A percentile compares a stretch with the other conserved stretches of the same genome.
Conservation (phyloP, 73 alveolate species). For the Breviolum minutum region DNA sequence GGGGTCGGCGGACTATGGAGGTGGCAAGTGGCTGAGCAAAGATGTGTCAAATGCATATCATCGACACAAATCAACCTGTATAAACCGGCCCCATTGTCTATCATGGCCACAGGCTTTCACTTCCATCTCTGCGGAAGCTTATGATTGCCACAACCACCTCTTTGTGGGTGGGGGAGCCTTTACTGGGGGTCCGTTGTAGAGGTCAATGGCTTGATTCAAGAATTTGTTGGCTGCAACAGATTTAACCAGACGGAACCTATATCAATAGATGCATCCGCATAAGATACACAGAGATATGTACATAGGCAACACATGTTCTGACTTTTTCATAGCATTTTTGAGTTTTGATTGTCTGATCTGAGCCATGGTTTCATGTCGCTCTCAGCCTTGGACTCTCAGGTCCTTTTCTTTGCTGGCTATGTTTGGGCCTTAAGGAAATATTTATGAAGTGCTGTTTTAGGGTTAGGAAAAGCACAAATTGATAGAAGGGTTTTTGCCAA, state of each 20-base stretch:
- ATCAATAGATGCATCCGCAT: no score
- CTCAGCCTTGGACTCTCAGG: background rate
- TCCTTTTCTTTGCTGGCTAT: conserved; percentile 43
- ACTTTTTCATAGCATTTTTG: background rate
- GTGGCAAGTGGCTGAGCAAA: background rate
- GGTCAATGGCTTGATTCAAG: background rate
- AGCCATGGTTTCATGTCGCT: background rate
- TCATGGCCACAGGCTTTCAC: background rate
- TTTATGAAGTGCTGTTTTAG: no score
- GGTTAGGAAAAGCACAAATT: background rate
- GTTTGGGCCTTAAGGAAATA: background rate
- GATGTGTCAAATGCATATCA: no score
- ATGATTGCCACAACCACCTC: conserved; percentile 4
- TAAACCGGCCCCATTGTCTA: background rate
- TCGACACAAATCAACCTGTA: no score
- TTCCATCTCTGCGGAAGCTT: conserved; percentile 4
- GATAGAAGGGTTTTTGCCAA: no score
- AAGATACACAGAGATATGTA: background rate
- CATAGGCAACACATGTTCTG: background rate
- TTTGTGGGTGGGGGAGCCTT: conserved; percentile 29
- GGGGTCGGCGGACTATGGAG: background rate
- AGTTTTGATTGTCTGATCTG: background rate
- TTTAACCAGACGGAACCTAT: no score
- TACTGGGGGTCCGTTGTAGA: background rate
- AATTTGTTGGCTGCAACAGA: background rate